These are phyloP conservation scores for Ophiocordyceps unilateralis DNA, from an alignment of 2,329 filamentous ascomycete species.

Conservation along the genomic window DNA sequence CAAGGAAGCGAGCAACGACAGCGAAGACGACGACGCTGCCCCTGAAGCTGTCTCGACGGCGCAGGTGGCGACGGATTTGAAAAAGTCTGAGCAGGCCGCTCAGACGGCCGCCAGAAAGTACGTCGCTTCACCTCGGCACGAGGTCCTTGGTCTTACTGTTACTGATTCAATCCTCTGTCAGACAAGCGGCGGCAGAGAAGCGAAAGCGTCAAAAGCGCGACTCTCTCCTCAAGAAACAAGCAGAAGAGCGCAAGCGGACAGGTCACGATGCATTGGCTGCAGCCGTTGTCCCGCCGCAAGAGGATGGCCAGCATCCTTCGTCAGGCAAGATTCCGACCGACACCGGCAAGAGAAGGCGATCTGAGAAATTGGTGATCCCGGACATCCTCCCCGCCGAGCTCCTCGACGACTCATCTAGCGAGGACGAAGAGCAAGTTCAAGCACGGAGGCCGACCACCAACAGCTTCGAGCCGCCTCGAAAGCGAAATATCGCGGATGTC, in stretches of 20 bases:
- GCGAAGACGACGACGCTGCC: slow-evolving; percentile 32
- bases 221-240: slow-evolving; percentile 36
- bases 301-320: slow-evolving; percentile 3
- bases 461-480: slow-evolving; percentile 18
- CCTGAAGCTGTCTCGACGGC: slow-evolving; percentile 41
- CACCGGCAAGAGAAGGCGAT: slow-evolving; percentile 8
- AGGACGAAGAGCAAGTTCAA: slow-evolving; percentile 15
- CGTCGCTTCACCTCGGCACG: slow-evolving; percentile 6
- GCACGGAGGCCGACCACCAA: not conserved
- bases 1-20: slow-evolving; percentile 18
- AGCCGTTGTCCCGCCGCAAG: slow-evolving; percentile 4
- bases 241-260: slow-evolving; percentile 27
- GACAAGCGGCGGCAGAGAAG: slow-evolving; percentile 32
- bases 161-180: slow-evolving; percentile 8
- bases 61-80: slow-evolving; percentile 26
- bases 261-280: slow-evolving; percentile 9
- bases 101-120: slow-evolving; percentile 35
- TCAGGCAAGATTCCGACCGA: not conserved
- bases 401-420: slow-evolving; percentile 32
- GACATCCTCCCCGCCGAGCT: slow-evolving; percentile 34
- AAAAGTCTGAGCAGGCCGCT: slow-evolving; percentile 27
- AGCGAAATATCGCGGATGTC: slow-evolving; percentile 25
- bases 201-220: slow-evolving; percentile 38
- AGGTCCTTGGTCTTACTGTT: no score
- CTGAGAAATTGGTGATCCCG: slow-evolving; percentile 21